Percentiles rank a stretch among this genome's conserved stretches.
Conservation (phyloP, 441 rosid genomes). For the Erysimum pusillum region DNA sequence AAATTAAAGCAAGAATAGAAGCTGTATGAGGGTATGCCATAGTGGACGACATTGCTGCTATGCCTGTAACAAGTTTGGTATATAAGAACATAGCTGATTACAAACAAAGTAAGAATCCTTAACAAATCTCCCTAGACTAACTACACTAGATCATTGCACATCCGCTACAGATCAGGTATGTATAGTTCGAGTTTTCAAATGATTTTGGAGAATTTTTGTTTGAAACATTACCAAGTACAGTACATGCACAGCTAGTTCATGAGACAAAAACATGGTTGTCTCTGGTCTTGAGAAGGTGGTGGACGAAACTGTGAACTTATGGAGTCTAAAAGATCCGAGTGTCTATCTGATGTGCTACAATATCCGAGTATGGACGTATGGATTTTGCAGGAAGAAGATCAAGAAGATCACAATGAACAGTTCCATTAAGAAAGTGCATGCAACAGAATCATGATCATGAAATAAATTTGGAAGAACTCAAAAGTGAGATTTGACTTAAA, state of each 20-base stretch:
- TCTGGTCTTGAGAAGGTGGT: neutral
- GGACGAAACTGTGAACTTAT: too few relatives aligned
- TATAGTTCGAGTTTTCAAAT: neutral
- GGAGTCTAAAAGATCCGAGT: neutral
- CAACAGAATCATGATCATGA: too few relatives aligned
- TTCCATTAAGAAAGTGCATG: too few relatives aligned
- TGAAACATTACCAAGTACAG: neutral
- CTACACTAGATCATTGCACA: neutral
- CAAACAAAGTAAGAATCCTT: neutral
- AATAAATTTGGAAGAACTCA: accelerated
- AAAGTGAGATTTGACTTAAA: too few relatives aligned
- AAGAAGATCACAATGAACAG: too few relatives aligned
- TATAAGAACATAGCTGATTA: neutral
- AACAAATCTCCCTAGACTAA: neutral
- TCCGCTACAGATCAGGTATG: neutral
- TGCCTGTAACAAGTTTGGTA: neutral
- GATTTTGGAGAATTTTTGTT: neutral
- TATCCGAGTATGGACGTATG: too few relatives aligned
- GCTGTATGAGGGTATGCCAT: too few relatives aligned
- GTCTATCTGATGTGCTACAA: neutral
- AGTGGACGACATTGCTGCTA: neutral
- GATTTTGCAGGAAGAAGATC: too few relatives aligned
- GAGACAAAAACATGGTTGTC: neutral
- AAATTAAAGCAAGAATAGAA: too few relatives aligned
- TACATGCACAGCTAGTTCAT: neutral